phyloP scores from a whole-genome alignment of 1,284 basidiomycete species.

The Ustilago nuda region DNA sequence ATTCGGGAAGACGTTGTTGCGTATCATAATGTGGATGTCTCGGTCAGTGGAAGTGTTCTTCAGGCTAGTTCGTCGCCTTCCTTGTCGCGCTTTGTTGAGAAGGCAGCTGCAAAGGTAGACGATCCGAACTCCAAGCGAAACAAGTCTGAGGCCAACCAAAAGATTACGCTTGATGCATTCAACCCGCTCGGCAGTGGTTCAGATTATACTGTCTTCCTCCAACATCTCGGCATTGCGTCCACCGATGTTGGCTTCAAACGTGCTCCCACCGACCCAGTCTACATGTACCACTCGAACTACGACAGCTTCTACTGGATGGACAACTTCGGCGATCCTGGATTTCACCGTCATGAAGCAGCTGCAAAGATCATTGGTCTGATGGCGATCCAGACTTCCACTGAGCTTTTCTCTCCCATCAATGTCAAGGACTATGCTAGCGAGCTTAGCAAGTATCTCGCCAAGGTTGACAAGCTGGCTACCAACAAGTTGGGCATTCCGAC shows the following conservation, averaged over 20 bases:
- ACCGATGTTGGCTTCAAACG: slow-evolving; percentile 68
- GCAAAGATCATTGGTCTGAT: slow-evolving; percentile 73
- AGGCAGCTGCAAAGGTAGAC: slow-evolving; percentile 76
- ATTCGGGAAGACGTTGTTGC: slow-evolving; percentile 82
- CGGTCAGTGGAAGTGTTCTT: slow-evolving; percentile 79
- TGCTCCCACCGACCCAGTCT: slow-evolving; percentile 52
- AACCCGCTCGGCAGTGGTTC: slow-evolving; percentile 72
- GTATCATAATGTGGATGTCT: slow-evolving; percentile 85
- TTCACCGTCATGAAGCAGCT: slow-evolving; percentile 78
- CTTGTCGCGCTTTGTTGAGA: slow-evolving; percentile 79
- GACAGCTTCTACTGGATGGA: slow-evolving; percentile 82
- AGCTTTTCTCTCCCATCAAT: slow-evolving; percentile 77
- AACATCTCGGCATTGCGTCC: slow-evolving; percentile 70
- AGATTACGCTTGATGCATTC: slow-evolving; percentile 33
- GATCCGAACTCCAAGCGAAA: slow-evolving; percentile 39
- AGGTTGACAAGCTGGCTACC: slow-evolving; percentile 37
- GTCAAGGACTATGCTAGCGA: slow-evolving; percentile 72
- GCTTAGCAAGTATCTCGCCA: slow-evolving; percentile 49
- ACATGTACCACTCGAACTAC: slow-evolving; percentile 77
- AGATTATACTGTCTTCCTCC: slow-evolving; percentile 81
- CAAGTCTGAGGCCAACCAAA: slow-evolving; percentile 5
- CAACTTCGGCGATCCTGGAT: slow-evolving; percentile 80
- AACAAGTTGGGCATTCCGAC: slow-evolving; percentile 25
- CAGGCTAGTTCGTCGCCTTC: slow-evolving; percentile 77
- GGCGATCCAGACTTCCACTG: slow-evolving; percentile 76